Conservation (phyloP, 768 basidiomycete genomes). For the Nidularia sp. region DNA sequence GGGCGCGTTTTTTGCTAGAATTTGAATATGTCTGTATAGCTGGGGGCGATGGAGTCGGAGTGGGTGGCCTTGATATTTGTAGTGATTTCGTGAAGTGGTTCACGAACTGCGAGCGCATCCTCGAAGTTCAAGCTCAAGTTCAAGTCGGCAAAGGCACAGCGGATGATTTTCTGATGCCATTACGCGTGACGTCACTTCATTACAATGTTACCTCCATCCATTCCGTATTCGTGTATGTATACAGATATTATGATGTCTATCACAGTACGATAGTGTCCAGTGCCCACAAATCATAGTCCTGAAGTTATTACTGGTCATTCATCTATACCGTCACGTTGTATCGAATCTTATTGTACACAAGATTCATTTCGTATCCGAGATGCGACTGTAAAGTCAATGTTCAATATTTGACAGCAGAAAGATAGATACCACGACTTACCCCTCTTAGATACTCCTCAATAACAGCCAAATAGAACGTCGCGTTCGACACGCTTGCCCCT, state of each 20-base stretch:
- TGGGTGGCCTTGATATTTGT: conserved; percentile 16
- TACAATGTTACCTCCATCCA: too few relatives aligned
- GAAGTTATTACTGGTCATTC: too few relatives aligned
- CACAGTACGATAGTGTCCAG: too few relatives aligned
- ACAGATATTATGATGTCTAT: too few relatives aligned
- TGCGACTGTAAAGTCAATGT: conserved; percentile 15
- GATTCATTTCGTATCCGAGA: conserved; percentile 18
- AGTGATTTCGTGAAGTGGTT: conserved; percentile 30
- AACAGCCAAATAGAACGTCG: conserved; percentile 29
- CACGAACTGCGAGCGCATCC: conserved; percentile 35
- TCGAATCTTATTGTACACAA: conserved; percentile 10
- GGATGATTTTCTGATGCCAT: too few relatives aligned
- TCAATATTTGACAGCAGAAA: not conserved
- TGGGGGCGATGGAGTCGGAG: conserved; percentile 12
- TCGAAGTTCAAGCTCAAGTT: too few relatives aligned
- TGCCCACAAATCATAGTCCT: too few relatives aligned
- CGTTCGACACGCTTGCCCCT: conserved; percentile 23
- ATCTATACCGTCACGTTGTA: conserved; percentile 7
- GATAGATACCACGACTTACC: not conserved
- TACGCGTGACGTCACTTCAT: too few relatives aligned
- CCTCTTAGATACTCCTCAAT: conserved; percentile 34
- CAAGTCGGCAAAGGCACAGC: too few relatives aligned
- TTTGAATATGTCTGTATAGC: not conserved
- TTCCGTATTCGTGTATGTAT: too few relatives aligned
- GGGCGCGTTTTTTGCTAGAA: conserved; percentile 20